Evolutionary conservation across 768 basidiomycete genomes (phyloP).

Genomic region (Lactarius psammicola): DNA sequence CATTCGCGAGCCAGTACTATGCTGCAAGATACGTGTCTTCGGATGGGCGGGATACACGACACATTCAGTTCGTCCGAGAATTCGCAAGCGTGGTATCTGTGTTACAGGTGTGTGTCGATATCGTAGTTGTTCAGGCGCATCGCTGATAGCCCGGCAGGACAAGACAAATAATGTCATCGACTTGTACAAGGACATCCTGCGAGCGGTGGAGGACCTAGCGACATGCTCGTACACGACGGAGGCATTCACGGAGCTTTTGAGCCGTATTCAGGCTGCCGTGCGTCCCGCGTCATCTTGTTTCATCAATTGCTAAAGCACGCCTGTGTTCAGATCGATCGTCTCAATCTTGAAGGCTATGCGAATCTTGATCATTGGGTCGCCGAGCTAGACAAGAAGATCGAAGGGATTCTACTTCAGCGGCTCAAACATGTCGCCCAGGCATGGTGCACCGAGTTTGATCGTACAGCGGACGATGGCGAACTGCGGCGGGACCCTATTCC

Average conservation of each 20-base stretch:
- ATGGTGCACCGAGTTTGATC: slow-evolving; percentile 88
- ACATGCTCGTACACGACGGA: slow-evolving; percentile 85
- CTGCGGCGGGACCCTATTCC: slow-evolving; percentile 51
- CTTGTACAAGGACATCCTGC: slow-evolving; percentile 79
- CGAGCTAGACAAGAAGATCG: slow-evolving; percentile 68
- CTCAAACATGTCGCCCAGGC: slow-evolving; percentile 74
- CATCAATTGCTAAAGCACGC: slow-evolving; percentile 1
- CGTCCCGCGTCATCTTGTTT: slow-evolving; percentile 32
- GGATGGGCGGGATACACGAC: slow-evolving; percentile 83
- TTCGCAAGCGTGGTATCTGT: slow-evolving; percentile 92
- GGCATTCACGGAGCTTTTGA: slow-evolving; percentile 75
- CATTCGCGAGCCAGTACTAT: slow-evolving; percentile 94
- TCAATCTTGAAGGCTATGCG: slow-evolving; percentile 93
- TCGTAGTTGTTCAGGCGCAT: neutral
- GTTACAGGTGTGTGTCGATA: slow-evolving; percentile 58
- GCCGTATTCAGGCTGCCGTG: slow-evolving; percentile 82
- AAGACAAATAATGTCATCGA: slow-evolving; percentile 95
- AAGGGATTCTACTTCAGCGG: slow-evolving; percentile 72
- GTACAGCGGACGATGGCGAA: slow-evolving; percentile 63
- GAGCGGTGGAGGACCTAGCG: slow-evolving; percentile 81
- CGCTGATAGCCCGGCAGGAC: slow-evolving; percentile 50
- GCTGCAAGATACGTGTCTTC: slow-evolving; percentile 69
- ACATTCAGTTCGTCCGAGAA: slow-evolving; percentile 92
- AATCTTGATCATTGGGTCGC: slow-evolving; percentile 63
- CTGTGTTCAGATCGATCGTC: slow-evolving; percentile 70